These are phyloP conservation scores for Dictyostelium purpureum DNA, from an alignment of 78 protist species.

Conservation along the genomic window DNA sequence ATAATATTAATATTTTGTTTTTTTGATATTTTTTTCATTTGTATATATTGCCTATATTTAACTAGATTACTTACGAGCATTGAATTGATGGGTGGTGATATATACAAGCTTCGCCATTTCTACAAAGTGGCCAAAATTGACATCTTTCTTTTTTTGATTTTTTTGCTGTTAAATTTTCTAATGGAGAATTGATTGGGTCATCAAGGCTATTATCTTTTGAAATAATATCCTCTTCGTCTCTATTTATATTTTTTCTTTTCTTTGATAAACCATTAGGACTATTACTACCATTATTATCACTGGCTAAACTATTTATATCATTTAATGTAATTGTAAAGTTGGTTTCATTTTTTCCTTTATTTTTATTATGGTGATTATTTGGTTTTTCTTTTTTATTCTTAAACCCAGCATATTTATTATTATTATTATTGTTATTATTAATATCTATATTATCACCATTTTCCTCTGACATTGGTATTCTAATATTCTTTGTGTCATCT, in stretches of 20 bases:
- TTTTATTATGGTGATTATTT: neutral
- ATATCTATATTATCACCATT: neutral
- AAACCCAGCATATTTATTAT: neutral
- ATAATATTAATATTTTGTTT: too few species aligned
- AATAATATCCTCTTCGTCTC: constrained; percentile 5
- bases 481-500: constrained; percentile 52
- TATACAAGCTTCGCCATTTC: constrained; percentile 46
- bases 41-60: neutral
- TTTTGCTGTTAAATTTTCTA: neutral
- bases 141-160: constrained; percentile 61
- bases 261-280: neutral
- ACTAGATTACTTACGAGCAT: constrained; percentile 48
- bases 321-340: constrained; percentile 20
- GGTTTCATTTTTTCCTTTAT: neutral
- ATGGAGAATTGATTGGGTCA: neutral
- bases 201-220: neutral
- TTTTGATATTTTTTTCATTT: neutral
- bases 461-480: neutral
- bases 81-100: constrained; percentile 64
- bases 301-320: neutral
- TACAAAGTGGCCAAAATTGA: constrained; percentile 68
- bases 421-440: neutral
- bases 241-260: constrained; percentile 28
- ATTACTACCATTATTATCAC: neutral
- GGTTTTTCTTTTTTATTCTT: neutral